Base-by-base conservation (phyloP, 2,329 filamentous ascomycete genomes). In the Fusarium xyrophilum region DNA sequence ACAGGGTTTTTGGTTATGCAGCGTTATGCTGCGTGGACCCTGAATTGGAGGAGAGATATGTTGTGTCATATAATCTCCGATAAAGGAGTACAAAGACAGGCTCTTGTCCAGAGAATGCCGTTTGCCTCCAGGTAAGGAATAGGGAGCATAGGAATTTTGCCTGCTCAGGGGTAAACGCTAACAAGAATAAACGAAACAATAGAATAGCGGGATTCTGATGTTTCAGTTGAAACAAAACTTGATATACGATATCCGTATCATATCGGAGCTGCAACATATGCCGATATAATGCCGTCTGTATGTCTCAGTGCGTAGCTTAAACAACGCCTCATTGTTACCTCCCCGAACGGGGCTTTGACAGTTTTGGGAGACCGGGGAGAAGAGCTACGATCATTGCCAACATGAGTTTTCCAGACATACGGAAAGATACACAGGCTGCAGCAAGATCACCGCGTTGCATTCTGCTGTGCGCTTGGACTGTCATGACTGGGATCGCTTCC, bases 371-470 rank as follows among this genome's bases (percentile, higher is more conserved):
- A n/a, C 91, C 76, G 2, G 86, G 80, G 38, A 91, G 79, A n/a
- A 42, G 36, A 15, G 27, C 15, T 19, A 35, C 23, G 15, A 21
- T 30, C 11, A 33, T 35, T 48, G 33, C 25, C 21, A 33, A 47
- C 15, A 33, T 47, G 13, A 17, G 33, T 25, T 7, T 25, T 67
- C 72, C 14, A 88, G 86, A 28, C 84, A 78, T 12, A 74, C 71
- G 6, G 82, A 79, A 8, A 82, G 74, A 53, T 87, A 87, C 0
- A 81, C 86, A 65, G 91, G 89, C 73, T 91, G 87, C 4, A 92
- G 72, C 10, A 92, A 76, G 27, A 92, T 76, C 19, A 88, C 86
- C 3, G 89, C 91, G 77, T 93, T 93, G 35, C 90, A 90, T 68
- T 90, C 90, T 55, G 90, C 88, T 10, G 90, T 90, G 66, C 86